Conservation (phyloP, 1,284 basidiomycete species). For the Ganoderma meredithae region DNA sequence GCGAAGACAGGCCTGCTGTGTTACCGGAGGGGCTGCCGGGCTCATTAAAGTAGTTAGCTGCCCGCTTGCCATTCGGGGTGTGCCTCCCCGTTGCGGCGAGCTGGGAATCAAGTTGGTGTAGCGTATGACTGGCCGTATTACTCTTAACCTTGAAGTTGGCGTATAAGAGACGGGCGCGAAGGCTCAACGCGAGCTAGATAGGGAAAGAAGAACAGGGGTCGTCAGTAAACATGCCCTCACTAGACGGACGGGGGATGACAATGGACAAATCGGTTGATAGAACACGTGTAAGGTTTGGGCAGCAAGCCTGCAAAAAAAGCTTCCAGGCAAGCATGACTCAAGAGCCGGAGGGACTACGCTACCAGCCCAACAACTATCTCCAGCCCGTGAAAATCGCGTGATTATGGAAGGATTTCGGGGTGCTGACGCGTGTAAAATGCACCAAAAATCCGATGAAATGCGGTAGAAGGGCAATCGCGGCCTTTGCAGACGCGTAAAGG, state of each 20-base stretch:
- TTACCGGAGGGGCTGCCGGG: constrained; percentile 38
- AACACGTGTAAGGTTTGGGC: constrained; percentile 16
- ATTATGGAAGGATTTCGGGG: neutral
- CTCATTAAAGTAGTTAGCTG: constrained; percentile 54
- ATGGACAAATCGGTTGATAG: neutral
- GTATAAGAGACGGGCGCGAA: constrained; percentile 78
- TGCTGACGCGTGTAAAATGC: constrained; percentile 13
- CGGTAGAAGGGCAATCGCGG: neutral
- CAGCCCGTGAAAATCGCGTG: constrained; percentile 5
- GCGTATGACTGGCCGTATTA: constrained; percentile 67
- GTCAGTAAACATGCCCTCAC: constrained; percentile 34
- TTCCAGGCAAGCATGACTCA: constrained; percentile 13
- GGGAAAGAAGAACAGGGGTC: constrained; percentile 47
- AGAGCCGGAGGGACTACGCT: constrained; percentile 9
- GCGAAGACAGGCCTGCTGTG: constrained; percentile 33
- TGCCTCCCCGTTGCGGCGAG: constrained; percentile 25
- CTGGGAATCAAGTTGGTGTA: constrained; percentile 75
- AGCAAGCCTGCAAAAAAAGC: constrained; percentile 34
- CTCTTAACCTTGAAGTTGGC: constrained; percentile 82
- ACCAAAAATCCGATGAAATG: constrained; percentile 2
- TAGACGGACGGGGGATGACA: neutral
- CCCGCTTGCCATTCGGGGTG: constrained; percentile 47
- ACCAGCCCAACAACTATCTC: neutral
- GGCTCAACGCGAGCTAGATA: constrained; percentile 73
- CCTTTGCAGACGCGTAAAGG: neutral